Evolutionary conservation across 2,329 filamentous ascomycete species (phyloP).

Genomic region (Ophiocordyceps polyrhachis-furcata): DNA sequence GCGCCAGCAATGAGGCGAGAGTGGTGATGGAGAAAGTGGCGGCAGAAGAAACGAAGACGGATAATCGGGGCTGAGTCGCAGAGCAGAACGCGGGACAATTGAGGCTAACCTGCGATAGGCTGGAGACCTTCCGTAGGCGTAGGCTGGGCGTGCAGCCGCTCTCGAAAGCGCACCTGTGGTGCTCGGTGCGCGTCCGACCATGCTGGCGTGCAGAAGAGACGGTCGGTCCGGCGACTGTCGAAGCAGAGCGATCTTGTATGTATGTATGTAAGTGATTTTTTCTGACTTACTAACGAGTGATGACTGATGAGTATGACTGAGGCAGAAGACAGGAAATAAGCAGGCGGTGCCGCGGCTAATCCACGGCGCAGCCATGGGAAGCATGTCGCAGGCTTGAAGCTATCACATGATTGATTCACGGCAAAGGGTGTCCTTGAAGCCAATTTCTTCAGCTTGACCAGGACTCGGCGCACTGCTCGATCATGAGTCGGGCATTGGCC

Average conservation of each 20-base stretch:
- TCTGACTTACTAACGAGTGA: conserved; percentile 6
- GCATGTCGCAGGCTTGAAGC: neutral
- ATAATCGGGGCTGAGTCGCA: conserved; percentile 8
- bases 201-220: conserved; percentile 13
- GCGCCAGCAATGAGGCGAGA: neutral
- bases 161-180: conserved; percentile 22
- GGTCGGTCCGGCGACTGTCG: conserved; percentile 7
- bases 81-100: conserved; percentile 12
- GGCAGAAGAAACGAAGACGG: neutral
- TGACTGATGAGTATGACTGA: no score
- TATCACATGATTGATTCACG: neutral
- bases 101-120: conserved; percentile 28
- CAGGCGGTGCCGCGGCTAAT: conserved; percentile 18
- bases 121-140: conserved; percentile 24
- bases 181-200: conserved; percentile 23
- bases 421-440: neutral
- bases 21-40: neutral
- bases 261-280: neutral
- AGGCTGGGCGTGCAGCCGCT: conserved; percentile 17
- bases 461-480: neutral
- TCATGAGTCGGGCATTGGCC: neutral
- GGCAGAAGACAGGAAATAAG: conserved; percentile 7
- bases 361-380: conserved; percentile 7
- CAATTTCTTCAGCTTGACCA: neutral
- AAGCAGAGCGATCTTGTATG: neutral